Conservation (phyloP, 495 filamentous ascomycete genomes). For the Neurospora tetraspora region DNA sequence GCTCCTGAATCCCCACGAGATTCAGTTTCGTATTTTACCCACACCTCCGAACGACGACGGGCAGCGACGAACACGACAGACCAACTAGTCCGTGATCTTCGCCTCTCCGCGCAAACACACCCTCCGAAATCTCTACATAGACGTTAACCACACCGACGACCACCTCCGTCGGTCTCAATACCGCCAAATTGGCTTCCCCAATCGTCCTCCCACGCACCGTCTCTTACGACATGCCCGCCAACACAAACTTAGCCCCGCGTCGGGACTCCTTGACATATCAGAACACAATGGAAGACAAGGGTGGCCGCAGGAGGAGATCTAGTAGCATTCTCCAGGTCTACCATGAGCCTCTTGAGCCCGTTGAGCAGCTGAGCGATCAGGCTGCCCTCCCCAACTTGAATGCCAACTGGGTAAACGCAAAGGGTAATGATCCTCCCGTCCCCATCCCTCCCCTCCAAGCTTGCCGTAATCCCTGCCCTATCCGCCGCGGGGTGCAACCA, state of each 20-base stretch:
- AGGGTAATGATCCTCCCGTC: constrained; percentile 53
- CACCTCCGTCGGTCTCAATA: constrained; percentile 32
- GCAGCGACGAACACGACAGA: neutral
- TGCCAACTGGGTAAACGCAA: constrained; percentile 97
- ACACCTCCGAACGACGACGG: neutral
- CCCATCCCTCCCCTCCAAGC: neutral
- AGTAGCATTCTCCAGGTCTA: constrained; percentile 85
- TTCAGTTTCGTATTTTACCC: neutral
- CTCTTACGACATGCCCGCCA: constrained; percentile 59
- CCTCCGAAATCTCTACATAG: neutral
- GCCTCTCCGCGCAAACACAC: neutral
- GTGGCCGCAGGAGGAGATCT: constrained; percentile 73
- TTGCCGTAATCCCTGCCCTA: neutral
- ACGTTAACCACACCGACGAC: constrained; percentile 12
- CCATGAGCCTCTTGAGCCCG: constrained; percentile 83
- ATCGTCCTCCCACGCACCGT: constrained; percentile 68
- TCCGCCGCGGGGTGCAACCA: neutral
- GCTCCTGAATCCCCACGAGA: neutral
- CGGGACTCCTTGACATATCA: constrained; percentile 27
- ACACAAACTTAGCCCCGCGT: constrained; percentile 46
- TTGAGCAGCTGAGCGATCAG: constrained; percentile 95
- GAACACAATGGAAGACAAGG: constrained; percentile 37
- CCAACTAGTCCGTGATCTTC: neutral
- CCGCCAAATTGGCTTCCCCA: constrained; percentile 79
- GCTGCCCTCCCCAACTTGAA: constrained; percentile 89